phyloP scores from a whole-genome alignment of 495 filamentous ascomycete species.

The Amorphotheca resinae region DNA sequence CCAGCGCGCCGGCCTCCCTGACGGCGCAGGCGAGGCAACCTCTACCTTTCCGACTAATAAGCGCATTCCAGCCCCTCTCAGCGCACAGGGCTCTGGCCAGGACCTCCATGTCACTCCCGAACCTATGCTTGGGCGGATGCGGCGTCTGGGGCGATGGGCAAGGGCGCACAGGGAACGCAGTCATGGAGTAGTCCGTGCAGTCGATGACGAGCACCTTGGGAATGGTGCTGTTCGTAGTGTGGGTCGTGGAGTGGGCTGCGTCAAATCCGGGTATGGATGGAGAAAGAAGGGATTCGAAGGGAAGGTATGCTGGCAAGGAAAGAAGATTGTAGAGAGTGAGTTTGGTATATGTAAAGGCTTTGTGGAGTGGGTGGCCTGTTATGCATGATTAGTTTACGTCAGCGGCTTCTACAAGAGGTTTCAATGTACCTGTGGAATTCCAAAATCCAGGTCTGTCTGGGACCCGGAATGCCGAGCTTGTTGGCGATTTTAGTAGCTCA shows the following conservation, averaged over 20 bases:
- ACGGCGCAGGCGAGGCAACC: slow-evolving; percentile 58
- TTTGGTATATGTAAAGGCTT: slow-evolving; percentile 41
- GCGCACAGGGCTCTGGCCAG: slow-evolving; percentile 58
- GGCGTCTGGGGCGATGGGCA: neutral
- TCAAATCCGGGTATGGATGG: neutral
- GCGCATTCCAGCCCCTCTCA: slow-evolving; percentile 51
- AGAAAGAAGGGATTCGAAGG: slow-evolving; percentile 10
- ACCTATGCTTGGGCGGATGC: slow-evolving; percentile 10
- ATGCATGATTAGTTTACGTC: neutral
- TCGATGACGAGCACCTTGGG: slow-evolving; percentile 37
- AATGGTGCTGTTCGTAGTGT: slow-evolving; percentile 12
- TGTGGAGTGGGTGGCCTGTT: slow-evolving; percentile 53
- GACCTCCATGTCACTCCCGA: slow-evolving; percentile 46
- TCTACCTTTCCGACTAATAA: slow-evolving; percentile 50
- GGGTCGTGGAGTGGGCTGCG: slow-evolving; percentile 2
- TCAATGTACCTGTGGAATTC: neutral
- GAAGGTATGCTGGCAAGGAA: slow-evolving; percentile 10
- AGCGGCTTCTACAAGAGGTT: neutral
- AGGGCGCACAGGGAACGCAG: slow-evolving; percentile 1
- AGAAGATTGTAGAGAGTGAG: slow-evolving; percentile 35
- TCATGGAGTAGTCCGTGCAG: slow-evolving; percentile 24
- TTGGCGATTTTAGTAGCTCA: slow-evolving; percentile 34
- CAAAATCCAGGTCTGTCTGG: neutral
- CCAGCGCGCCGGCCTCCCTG: slow-evolving; percentile 54
- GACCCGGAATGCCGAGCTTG: slow-evolving; percentile 23